Evolutionary conservation across 2,329 filamentous ascomycete species (phyloP), one percentile per base, ranked within the genome.

Genomic region (Fusarium tuaranense): DNA sequence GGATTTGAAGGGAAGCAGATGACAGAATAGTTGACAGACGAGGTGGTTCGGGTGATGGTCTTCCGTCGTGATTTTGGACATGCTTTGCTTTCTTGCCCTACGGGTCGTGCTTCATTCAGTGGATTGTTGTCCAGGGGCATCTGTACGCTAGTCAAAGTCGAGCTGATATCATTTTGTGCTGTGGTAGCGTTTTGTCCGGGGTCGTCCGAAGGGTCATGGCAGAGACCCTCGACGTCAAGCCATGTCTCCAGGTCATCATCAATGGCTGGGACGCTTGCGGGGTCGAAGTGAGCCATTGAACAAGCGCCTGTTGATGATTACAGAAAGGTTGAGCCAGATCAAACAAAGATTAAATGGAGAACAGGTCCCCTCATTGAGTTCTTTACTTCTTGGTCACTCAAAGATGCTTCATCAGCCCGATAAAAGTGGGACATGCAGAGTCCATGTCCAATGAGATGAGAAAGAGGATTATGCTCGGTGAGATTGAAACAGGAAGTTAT

Each of bases 1-100:
- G 78, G 78, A 41, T 79, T 78, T 1, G 78, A 79, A 10, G 78
- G 78, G 39, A 79, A 79, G 63, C 78, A 79, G 14, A 79, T 78
- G 60, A 79, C 70, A 7, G 78, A 75, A 61, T 77, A 79, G 60
- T 76, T 69, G 20, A 69, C 71, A 25, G 69, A 63, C 41, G 69
- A 46, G 22, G 61, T 53, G 58, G 58, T 69, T 46, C 59, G 71
- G 32, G 69, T 48, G 20, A 38, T 57, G 64, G 58, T 53, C 53
- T 53, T 70, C 22, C 46, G 58, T 12, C 60, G 57, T 59, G 46
- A 59, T 38, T 48, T 60, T 9, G 41, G 38, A n/a, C 48, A 18
- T 13, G 12, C 38, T 39, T 20, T 51, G 36, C 22, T 39, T n/a
- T 8, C 57, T 60, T 67, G 44, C n/a, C 18, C 39, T 13, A 14